Percentiles rank a stretch among this genome's conserved stretches.
These are phyloP conservation scores for Alliaria petiolata DNA, from an alignment of 345 rosid species.

Conservation along the genomic window DNA sequence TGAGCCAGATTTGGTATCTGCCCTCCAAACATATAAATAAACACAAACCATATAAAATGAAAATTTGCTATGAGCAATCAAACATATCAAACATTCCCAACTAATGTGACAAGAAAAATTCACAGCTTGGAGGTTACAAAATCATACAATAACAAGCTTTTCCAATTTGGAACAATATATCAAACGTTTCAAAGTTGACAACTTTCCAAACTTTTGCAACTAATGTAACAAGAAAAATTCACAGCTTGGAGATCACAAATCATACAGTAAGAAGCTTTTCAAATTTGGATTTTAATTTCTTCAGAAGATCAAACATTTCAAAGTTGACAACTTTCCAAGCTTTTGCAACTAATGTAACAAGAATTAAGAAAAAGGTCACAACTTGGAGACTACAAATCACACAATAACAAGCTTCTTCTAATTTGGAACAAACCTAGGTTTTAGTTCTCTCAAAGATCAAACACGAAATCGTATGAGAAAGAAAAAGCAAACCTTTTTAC, in stretches of 20 bases:
- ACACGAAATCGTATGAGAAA: not conserved
- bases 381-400: not conserved
- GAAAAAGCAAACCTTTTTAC: conserved; percentile 53
- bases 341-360: not conserved
- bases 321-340: not conserved
- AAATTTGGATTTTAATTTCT: not conserved
- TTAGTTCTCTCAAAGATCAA: not conserved
- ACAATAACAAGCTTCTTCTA: not conserved
- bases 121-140: not conserved
- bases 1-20: conserved; percentile 73
- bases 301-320: no score
- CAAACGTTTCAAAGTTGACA: not conserved
- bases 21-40: conserved; percentile 3
- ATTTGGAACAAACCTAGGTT: not conserved
- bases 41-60: not conserved
- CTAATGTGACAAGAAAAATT: not conserved
- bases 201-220: not conserved
- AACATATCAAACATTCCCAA: not conserved
- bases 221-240: not conserved
- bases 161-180: not conserved
- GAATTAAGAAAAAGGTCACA: not conserved
- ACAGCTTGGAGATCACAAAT: not conserved
- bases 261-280: not conserved
- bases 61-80: not conserved
- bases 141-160: not conserved